Percentiles rank a stretch among this genome's conserved stretches.
These are phyloP conservation scores for Senecio squalidus DNA, from an alignment of 140 eudicot genomes.

Conservation along the genomic window DNA sequence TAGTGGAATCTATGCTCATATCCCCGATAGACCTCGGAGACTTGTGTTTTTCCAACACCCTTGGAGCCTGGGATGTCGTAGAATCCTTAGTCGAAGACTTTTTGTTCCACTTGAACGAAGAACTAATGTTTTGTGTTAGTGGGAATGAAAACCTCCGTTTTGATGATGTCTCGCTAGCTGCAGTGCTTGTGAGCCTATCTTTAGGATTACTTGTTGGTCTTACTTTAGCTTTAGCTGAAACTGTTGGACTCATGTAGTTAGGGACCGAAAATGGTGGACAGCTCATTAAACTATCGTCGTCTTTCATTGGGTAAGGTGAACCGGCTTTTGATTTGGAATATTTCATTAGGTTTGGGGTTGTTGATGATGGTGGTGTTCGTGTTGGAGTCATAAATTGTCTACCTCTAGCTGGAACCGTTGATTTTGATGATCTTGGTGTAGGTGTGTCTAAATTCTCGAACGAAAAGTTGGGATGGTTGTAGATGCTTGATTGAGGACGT, in stretches of 20 bases:
- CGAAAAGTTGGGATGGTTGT: constrained; percentile 23
- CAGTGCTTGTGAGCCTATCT: constrained; percentile 53
- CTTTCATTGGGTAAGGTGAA: constrained; percentile 57
- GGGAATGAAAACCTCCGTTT: constrained; percentile 80
- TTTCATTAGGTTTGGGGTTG: constrained; percentile 40
- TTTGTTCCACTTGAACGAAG: constrained; percentile 81
- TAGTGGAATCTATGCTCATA: constrained; percentile 68
- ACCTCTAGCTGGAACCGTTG: constrained; percentile 41
- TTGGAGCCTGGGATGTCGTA: constrained; percentile 28
- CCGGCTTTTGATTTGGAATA: constrained; percentile 39
- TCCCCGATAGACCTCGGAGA: constrained; percentile 62
- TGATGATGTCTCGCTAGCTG: constrained; percentile 43
- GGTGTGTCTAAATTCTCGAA: constrained; percentile 51
- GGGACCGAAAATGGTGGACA: constrained; percentile 95
- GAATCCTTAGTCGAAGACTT: constrained; percentile 49
- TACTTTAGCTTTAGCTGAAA: constrained; percentile 80
- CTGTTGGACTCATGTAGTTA: constrained; percentile 81
- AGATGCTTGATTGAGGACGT: constrained; percentile 32
- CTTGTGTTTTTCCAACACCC: constrained; percentile 44
- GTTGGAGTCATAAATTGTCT: constrained; percentile 50
- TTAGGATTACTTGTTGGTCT: constrained; percentile 53
- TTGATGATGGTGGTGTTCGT: constrained; percentile 55
- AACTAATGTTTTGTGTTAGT: constrained; percentile 47
- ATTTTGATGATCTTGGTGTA: constrained; percentile 75
- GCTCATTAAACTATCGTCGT: constrained; percentile 87